Evolutionary conservation across 2,329 filamentous ascomycete genomes (phyloP).

Genomic region (Pseudocercospora pini-densiflorae): DNA sequence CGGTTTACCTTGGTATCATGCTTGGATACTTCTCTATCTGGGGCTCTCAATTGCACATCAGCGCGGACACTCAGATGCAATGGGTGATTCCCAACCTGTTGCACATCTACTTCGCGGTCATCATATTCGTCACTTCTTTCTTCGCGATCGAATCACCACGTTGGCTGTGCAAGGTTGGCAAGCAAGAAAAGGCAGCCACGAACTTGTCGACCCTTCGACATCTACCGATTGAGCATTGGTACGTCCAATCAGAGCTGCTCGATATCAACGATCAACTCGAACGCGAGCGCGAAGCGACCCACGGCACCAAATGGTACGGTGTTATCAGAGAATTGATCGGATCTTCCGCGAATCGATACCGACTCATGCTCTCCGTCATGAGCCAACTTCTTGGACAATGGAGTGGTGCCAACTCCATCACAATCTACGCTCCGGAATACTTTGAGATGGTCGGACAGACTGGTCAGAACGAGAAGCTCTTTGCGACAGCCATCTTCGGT

Average conservation of each 20-base stretch:
- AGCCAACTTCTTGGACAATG: conserved; percentile 76
- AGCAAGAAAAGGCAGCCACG: conserved; percentile 35
- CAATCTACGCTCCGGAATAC: conserved; percentile 74
- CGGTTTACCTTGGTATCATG: conserved; percentile 76
- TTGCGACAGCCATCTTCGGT: conserved; percentile 76
- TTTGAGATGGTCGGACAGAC: conserved; percentile 73
- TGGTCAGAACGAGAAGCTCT: conserved; percentile 69
- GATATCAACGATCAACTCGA: conserved; percentile 69
- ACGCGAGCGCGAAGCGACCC: conserved; percentile 72
- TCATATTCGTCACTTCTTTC: conserved; percentile 71
- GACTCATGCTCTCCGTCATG: conserved; percentile 69
- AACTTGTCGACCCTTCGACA: conserved; percentile 39
- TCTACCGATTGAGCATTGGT: conserved; percentile 37
- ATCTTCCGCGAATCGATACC: conserved; percentile 71
- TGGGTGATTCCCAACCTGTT: conserved; percentile 73
- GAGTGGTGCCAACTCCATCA: conserved; percentile 69
- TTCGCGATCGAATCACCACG: conserved; percentile 40
- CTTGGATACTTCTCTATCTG: conserved; percentile 75
- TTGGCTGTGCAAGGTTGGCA: conserved; percentile 41
- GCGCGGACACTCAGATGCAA: conserved; percentile 44
- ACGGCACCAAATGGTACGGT: conserved; percentile 67
- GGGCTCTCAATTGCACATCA: conserved; percentile 58
- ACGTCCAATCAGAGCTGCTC: conserved; percentile 58
- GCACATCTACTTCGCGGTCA: conserved; percentile 75
- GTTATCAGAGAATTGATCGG: conserved; percentile 71